Evolutionary conservation across 169 alveolate genomes (phyloP), one percentile per base, ranked within the genome.

Genomic region (Cyclospora cayetanensis): DNA sequence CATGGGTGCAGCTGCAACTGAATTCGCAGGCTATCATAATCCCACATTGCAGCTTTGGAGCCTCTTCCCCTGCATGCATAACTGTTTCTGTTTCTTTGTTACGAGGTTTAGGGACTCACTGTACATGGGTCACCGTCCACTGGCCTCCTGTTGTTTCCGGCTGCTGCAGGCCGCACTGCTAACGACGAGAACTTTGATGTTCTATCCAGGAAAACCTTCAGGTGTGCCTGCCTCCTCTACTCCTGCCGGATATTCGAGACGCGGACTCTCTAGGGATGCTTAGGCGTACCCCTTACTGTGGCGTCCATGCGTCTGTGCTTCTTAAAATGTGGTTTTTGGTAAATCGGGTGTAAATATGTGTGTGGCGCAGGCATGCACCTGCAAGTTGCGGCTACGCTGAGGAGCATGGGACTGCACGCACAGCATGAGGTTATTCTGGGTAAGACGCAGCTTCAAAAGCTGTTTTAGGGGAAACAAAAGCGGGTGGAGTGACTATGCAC

Each of bases 121-220:
- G n/a, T n/a, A n/a, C n/a, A n/a, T n/a, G n/a, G n/a, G n/a, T n/a
- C n/a, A n/a, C n/a, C n/a, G n/a, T n/a, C n/a, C n/a, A n/a, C n/a
- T n/a, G n/a, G n/a, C n/a, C n/a, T n/a, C n/a, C n/a, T n/a, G n/a
- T n/a, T n/a, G n/a, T n/a, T n/a, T n/a, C n/a, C 77, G 1, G 77
- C 43, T 7, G 37, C 77, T 65, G 77, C 77, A 65, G 77, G 77
- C 77, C 3, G 77, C 77, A 65, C 37, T 65, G 77, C 77, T 65
- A 34, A 65, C 25, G n/a, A 65, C 77, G 77, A 65, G 41, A 42
- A 65, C 77, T 5, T 20, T 65, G 41, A 65, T 65, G 77, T 65
- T 65, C 35, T 65, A 65, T 22, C 77, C 77, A 4, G 77, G 77
- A 22, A 65, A 65, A 42, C 77, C 77, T 5, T 65, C 77, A 65